Conservation (phyloP, 352 stramenopile genomes). For the Phytophthora boehmeriae region DNA sequence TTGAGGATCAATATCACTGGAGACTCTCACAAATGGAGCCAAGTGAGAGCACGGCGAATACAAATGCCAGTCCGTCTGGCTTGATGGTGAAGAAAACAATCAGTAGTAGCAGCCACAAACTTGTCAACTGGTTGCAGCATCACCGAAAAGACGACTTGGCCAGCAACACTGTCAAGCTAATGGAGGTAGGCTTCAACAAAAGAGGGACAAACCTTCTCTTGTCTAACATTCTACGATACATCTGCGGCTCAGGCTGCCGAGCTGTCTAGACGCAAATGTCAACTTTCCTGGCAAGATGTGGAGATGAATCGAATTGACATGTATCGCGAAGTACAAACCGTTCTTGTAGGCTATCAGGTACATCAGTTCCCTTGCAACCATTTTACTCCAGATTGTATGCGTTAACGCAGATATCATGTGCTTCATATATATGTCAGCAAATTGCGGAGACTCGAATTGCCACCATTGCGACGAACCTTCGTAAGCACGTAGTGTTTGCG, state of each 20-base stretch:
- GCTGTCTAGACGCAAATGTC: conserved; percentile 63
- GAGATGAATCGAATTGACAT: conserved; percentile 72
- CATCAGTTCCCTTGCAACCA: background rate
- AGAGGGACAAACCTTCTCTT: background rate
- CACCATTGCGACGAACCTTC: conserved; percentile 74
- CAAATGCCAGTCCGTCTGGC: conserved; percentile 1
- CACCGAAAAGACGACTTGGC: conserved; percentile 76
- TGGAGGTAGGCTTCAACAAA: conserved; percentile 49
- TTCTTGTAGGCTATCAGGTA: conserved; percentile 86
- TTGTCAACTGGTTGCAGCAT: conserved; percentile 81
- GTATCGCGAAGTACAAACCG: conserved; percentile 67
- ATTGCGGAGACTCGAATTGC: conserved; percentile 77
- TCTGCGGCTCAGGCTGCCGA: conserved; percentile 56
- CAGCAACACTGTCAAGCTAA: conserved; percentile 54
- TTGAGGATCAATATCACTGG: conserved; percentile 72
- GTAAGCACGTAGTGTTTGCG: conserved; percentile 86
- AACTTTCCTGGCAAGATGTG: conserved; percentile 59
- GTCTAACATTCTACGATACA: background rate
- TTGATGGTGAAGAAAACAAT: conserved; percentile 32
- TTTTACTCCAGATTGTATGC: background rate
- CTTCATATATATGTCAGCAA: conserved; percentile 42
- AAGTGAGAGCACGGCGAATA: conserved; percentile 18
- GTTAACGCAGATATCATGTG: conserved; percentile 1
- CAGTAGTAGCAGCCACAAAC: conserved; percentile 75
- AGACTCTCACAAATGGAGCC: conserved; percentile 50